Base-by-base conservation (phyloP, 1,139 yeast species). In the Yamadazyma songkhlaensis region DNA sequence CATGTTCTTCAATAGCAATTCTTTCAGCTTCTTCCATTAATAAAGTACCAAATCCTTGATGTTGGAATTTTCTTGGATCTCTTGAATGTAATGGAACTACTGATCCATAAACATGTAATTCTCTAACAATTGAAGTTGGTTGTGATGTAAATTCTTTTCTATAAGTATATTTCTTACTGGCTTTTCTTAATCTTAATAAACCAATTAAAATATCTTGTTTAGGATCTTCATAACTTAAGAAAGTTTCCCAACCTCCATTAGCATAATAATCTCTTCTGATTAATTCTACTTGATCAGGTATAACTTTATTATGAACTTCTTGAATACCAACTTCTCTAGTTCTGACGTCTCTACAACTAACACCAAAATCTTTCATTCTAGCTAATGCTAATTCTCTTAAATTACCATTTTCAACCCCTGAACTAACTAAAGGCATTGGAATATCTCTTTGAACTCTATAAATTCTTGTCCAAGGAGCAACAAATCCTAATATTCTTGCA, bases 401-500 rank as follows among this genome's bases (percentile, higher is more conserved):
- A 56, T 92, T 92, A 53, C 99, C 99, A 60, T 92, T 94, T 54
- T 92, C 99, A 32, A 92, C 99, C 51, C 99, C 99, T 1, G 96
- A 86, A 1, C 97, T 86, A 30, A 92, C 99, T 50, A 92, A 72
- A 0, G 99, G 99, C 99, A 92, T 92, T 21, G 99, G 99, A 40
- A 92, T 92, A 74, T 92, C 99, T 69, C 99, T 78, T 66, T 92
- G 99, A 24, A 92, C 98, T 60, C 99, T 81, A 62, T 92, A 92
- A 50, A 92, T 92, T 67, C 99, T 82, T 4, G 99, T 92, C 99
- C 99, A 92, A 7, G 99, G 99, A 23, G 99, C 98, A 4, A 92
- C 97, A 46, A 92, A 69, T 0, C 97, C 97, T 68, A 92, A 68
- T 39, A 92, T 92, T 53, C 97, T 78, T 0, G 98, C 98, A 34